Percentiles rank a stretch among this genome's conserved stretches.
Evolutionary conservation across 306 rosid species (phyloP).

Genomic region (Acacia confusa): DNA sequence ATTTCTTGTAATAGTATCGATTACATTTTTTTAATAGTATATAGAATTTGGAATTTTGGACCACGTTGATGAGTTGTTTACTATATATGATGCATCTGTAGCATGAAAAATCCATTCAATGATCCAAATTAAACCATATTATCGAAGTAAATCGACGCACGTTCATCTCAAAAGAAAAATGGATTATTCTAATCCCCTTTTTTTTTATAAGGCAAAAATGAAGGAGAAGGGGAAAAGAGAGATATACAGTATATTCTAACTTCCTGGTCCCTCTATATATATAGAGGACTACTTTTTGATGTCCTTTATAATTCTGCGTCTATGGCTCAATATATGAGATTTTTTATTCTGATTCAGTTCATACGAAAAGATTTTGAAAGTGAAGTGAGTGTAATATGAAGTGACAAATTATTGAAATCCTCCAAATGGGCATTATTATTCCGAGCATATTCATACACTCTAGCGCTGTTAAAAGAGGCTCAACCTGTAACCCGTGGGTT

Average conservation of each 20-base stretch:
- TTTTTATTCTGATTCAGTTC: not conserved
- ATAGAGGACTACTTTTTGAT: no score
- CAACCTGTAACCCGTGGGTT: fast-evolving
- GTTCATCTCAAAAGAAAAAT: no score
- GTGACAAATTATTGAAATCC: no score
- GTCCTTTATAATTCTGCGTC: no score
- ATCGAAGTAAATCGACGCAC: not conserved
- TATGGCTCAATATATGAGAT: no score
- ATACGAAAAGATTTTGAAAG: not conserved
- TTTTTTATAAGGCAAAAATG: no score
- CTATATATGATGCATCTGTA: not conserved
- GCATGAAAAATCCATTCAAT: not conserved
- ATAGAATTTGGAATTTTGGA: no score
- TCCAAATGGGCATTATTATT: no score
- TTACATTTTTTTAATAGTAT: not conserved
- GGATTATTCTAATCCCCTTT: not conserved
- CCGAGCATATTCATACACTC: no score
- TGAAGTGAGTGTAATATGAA: not conserved
- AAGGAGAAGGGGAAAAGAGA: not conserved
- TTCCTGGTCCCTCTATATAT: no score
- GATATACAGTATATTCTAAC: no score
- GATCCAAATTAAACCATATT: not conserved
- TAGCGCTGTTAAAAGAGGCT: fast-evolving
- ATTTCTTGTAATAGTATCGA: not conserved
- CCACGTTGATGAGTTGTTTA: not conserved